Conservation (phyloP, 495 filamentous ascomycete genomes). For the Rusavskia elegans region DNA sequence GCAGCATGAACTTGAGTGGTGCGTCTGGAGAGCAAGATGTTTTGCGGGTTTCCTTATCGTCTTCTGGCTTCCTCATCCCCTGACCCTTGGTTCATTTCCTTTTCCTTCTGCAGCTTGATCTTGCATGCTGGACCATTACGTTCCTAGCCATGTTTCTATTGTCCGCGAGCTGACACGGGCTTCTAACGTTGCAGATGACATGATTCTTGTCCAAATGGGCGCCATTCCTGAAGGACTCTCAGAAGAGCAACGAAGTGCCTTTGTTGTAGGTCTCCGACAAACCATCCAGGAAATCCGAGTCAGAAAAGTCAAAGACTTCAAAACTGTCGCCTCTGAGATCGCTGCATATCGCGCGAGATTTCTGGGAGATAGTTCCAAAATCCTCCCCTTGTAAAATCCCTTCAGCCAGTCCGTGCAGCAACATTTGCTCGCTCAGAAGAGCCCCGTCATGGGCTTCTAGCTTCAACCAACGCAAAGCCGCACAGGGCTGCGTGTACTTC, state of each 20-base stretch:
- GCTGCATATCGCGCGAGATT: constrained; percentile 64
- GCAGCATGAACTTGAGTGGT: constrained; percentile 64
- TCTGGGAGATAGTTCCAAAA: constrained; percentile 32
- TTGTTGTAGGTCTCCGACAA: constrained; percentile 56
- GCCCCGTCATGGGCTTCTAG: not conserved
- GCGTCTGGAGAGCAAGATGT: constrained; percentile 37
- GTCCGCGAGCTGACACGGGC: constrained; percentile 45
- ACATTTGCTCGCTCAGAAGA: not conserved
- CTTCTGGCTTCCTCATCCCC: constrained; percentile 2
- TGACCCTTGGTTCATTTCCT: constrained; percentile 5
- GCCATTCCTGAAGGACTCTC: constrained; percentile 51
- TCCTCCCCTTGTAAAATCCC: constrained; percentile 16
- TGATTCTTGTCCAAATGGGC: constrained; percentile 71
- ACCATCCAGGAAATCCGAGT: constrained; percentile 61
- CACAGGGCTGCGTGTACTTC: no score
- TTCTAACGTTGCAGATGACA: constrained; percentile 56
- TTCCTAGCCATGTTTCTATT: constrained; percentile 16
- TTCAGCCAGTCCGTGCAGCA: not conserved
- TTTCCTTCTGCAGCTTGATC: constrained; percentile 5
- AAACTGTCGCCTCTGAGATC: constrained; percentile 66
- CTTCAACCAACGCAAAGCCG: no score
- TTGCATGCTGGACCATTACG: constrained; percentile 2
- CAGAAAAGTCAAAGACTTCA: constrained; percentile 64
- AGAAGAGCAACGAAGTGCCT: constrained; percentile 53
- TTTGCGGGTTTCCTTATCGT: constrained; percentile 8